Percentiles rank a stretch among this genome's conserved stretches.
Conservation (phyloP, 108 stramenopile species). For the Cyclotella atomus region DNA sequence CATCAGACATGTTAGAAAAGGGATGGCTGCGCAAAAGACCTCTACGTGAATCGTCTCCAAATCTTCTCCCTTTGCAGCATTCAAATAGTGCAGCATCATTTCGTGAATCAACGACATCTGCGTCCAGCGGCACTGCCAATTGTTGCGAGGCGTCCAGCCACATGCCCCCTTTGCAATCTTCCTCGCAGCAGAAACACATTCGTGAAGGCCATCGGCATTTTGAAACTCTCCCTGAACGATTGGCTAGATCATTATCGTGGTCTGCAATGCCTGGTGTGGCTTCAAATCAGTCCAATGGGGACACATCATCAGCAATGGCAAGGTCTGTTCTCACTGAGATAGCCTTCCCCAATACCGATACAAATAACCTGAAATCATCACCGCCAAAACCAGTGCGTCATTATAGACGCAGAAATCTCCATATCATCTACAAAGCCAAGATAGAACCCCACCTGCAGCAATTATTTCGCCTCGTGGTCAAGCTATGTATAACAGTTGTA, state of each 20-base stretch:
- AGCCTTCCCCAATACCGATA: no score
- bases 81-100: not conserved
- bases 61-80: constrained; percentile 1
- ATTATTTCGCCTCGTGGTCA: not conserved
- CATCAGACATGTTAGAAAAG: not conserved
- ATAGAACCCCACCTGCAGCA: not conserved
- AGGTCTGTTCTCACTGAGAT: not conserved
- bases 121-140: not conserved
- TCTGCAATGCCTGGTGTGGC: not conserved
- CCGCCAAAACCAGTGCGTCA: no score
- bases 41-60: constrained; percentile 1
- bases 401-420: not conserved
- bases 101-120: not conserved
- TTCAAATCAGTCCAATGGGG: not conserved
- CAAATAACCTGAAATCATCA: not conserved
- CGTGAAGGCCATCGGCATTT: not conserved
- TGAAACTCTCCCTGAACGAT: not conserved
- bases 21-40: constrained; percentile 21
- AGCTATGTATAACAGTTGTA: not conserved
- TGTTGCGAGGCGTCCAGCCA: not conserved
- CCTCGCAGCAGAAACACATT: not conserved
- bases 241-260: constrained; percentile 6
- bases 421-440: not conserved
- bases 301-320: not conserved
- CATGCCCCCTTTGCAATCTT: not conserved